Evolutionary conservation across 345 rosid species (phyloP), one percentile per base, ranked within the genome.

Genomic region (Barbarea vulgaris): DNA sequence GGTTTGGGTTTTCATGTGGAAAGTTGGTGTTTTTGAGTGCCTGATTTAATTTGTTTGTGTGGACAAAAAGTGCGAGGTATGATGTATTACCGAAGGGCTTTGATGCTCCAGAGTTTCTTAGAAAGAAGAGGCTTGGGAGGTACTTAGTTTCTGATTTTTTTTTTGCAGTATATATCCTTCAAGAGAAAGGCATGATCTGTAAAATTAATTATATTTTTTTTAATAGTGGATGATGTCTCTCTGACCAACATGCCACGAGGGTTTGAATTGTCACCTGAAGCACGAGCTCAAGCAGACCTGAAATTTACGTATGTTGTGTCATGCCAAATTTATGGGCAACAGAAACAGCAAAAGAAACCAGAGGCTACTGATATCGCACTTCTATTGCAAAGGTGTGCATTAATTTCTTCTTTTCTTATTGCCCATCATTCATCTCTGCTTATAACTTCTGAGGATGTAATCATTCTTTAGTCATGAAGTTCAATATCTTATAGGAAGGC

Each of bases 71-170:
- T 95, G 71, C 97, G 99, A 62, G 98, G 99, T 64, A 95, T 95
- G 99, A 95, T 95, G 99, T 95, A 95, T 70, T 95, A 95, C 69
- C 87, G 99, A 82, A 90, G 97, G 85, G 99, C 99, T 78, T 82
- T 95, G 75, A 89, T 95, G 97, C 83, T 95, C 47, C 99, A 92
- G 87, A 92, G 98, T 83, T 88, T 77, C 83, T 80, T 92, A 48
- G 99, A 95, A 79, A 85, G 84, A 68, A 83, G 98, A 82, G 76
- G 88, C 71, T 59, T 85, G 57, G 91, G 91, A 88, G 98, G 99
- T 92, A 84, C 72, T 46, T 57, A 28, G 53, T 70, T 61, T 34
- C 14, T 28, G 7, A 48, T 15, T 36, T 47, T n/a, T 68, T 64
- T 66, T 64, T 65, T 63, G 51, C 52, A 13, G 31, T 61, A 27